Evolutionary conservation across 331 rosid genomes (phyloP).

Genomic region (Acacia pycnantha): DNA sequence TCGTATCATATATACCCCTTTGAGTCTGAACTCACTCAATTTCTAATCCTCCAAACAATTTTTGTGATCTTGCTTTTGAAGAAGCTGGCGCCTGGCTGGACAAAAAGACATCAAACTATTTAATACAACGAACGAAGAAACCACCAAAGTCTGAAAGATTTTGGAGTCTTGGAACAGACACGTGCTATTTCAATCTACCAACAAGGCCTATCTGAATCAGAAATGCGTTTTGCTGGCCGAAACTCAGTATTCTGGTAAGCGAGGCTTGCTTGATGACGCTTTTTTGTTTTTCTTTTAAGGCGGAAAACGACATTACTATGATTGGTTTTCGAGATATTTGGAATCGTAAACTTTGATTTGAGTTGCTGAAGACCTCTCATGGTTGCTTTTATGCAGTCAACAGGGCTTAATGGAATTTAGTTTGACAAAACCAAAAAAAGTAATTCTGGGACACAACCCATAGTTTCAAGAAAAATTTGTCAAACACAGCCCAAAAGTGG

Average conservation of each 20-base stretch:
- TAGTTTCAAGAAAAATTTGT: too few relatives aligned
- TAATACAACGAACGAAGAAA: constrained; percentile 1
- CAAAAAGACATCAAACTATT: background rate
- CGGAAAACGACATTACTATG: constrained; percentile 12
- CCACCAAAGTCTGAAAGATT: constrained; percentile 7
- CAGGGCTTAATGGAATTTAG: background rate
- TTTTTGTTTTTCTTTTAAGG: constrained; percentile 1
- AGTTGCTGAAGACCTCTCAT: background rate
- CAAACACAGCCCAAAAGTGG: too few relatives aligned
- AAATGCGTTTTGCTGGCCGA: background rate
- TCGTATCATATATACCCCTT: background rate
- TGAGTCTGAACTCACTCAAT: constrained; percentile 16
- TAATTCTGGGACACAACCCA: rapidly evolving
- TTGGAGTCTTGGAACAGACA: constrained; percentile 43
- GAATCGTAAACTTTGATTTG: background rate
- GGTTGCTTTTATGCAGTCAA: too few relatives aligned
- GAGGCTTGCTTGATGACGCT: constrained; percentile 11
- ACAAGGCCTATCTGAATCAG: constrained; percentile 42
- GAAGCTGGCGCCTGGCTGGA: background rate
- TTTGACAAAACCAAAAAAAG: too few relatives aligned
- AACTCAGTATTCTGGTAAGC: constrained; percentile 35
- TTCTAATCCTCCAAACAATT: constrained; percentile 33
- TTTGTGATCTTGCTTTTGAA: background rate
- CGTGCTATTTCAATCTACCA: constrained; percentile 25
- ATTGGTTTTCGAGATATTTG: background rate